These are phyloP conservation scores for Petunia hybrid DNA, from an alignment of 305 asterid species.

Conservation along the genomic window DNA sequence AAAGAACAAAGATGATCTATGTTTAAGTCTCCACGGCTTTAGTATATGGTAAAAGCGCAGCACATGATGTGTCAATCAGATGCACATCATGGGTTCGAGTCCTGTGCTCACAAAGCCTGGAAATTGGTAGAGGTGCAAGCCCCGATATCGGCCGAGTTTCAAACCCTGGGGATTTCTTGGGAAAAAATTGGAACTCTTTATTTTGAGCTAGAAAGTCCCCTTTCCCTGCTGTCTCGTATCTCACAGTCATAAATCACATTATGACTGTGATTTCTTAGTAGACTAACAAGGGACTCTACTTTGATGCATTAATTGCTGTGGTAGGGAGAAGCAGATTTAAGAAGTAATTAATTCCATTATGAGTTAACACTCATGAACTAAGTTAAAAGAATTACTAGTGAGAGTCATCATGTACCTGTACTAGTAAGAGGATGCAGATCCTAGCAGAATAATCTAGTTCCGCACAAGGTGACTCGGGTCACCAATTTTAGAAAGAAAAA, in stretches of 20 bases:
- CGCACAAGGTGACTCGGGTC: neutral
- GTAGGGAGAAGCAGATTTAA: neutral
- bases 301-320: too few species aligned
- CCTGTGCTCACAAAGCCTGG: too few species aligned
- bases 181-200: neutral
- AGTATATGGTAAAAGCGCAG: too few species aligned
- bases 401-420: neutral
- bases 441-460: neutral
- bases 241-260: neutral
- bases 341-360: neutral
- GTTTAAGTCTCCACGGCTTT: too few species aligned
- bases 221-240: neutral
- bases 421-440: neutral
- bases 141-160: too few species aligned
- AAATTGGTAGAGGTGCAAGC: too few species aligned
- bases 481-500: neutral
- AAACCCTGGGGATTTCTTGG: too few species aligned
- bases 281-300: too few species aligned
- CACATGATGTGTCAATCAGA: too few species aligned
- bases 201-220: neutral
- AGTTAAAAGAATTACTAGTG: neutral
- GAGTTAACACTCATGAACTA: neutral
- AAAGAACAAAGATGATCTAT: too few species aligned
- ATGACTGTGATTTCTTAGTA: neutral
- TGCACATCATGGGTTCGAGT: too few species aligned